A percentile compares a stretch with the other conserved stretches of the same genome.
phyloP scores from a whole-genome alignment of 129 eudicot species.

The Ambrosia trifida region DNA sequence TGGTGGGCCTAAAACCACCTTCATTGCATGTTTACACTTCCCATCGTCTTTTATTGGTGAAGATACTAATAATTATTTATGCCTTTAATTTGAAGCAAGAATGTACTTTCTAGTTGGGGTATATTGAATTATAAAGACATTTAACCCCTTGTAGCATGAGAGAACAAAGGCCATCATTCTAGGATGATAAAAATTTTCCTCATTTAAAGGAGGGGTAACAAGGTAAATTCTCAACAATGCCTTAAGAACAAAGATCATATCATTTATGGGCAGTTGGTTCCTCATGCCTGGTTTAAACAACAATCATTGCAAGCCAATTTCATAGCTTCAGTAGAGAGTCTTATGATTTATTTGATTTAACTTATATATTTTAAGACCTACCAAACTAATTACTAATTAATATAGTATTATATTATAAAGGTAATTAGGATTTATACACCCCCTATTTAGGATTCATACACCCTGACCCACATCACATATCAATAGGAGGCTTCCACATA shows the following conservation, averaged over 20 bases:
- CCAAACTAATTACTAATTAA: no score
- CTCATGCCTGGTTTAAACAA: constrained; percentile 17
- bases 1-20: background rate
- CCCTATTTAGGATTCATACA: no score
- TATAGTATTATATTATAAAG: no score
- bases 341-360: constrained; percentile 1
- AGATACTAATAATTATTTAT: constrained; percentile 2
- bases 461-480: no score
- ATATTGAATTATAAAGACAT: constrained; percentile 19
- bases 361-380: background rate
- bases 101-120: constrained; percentile 17
- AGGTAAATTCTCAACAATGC: background rate
- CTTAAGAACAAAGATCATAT: constrained; percentile 20
- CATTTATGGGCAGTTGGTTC: constrained; percentile 9
- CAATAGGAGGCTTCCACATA: no score
- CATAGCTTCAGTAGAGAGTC: constrained; percentile 13
- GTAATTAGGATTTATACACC: no score
- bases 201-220: constrained; percentile 21
- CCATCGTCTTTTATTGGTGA: constrained; percentile 12
- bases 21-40: constrained; percentile 14
- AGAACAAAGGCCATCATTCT: constrained; percentile 19
- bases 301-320: constrained; percentile 22
- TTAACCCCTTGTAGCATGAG: constrained; percentile 15
- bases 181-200: background rate
- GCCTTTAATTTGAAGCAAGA: constrained; percentile 34